Evolutionary conservation across 2,329 filamentous ascomycete genomes (phyloP), one percentile per base, ranked within the genome.

Genomic region (Paraphoma sp.): DNA sequence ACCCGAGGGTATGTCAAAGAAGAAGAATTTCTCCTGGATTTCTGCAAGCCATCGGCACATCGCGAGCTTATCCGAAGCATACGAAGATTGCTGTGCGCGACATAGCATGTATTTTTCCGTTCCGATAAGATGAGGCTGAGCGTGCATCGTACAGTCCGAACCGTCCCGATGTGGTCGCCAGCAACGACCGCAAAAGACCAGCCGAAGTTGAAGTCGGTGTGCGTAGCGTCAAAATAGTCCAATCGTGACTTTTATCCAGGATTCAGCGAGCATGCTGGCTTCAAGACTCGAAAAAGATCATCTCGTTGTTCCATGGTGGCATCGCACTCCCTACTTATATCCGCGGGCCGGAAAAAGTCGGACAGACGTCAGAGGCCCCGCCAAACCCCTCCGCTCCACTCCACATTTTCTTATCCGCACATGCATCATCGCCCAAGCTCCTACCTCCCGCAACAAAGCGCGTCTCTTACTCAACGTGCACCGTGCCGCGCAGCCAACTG

Each of bases 321-420:
- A 23, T 23, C 23, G 23, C 23, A 23, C 23, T 23, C 23, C 23
- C 41, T 28, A 33, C 16, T 52, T 51, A 54, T 33, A 62, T 68
- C 68, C 68, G 68, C 67, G 67, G 68, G 47, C 60, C 69, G 69
- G 69, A 69, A 69, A 45, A 68, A 62, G 44, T 67, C 69, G 69
- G 69, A 59, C 48, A 36, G 33, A 48, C 53, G 57, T 53, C 10
- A 29, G 47, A 54, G 63, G 63, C 63, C 67, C 65, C 65, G 60
- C 54, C 58, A 57, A 57, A 61, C 53, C 63, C 65, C 61, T 36
- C 33, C 33, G 7, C 65, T 63, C 62, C 61, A 68, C 60, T 53
- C 23, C 23, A 23, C 23, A 23, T 23, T 56, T 56, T 63, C 48
- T 55, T 53, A 51, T 55, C 63, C 58, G 58, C 60, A 43, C 54